Base-by-base conservation (phyloP, 1,139 yeast species). In the Pichia inconspicua region DNA sequence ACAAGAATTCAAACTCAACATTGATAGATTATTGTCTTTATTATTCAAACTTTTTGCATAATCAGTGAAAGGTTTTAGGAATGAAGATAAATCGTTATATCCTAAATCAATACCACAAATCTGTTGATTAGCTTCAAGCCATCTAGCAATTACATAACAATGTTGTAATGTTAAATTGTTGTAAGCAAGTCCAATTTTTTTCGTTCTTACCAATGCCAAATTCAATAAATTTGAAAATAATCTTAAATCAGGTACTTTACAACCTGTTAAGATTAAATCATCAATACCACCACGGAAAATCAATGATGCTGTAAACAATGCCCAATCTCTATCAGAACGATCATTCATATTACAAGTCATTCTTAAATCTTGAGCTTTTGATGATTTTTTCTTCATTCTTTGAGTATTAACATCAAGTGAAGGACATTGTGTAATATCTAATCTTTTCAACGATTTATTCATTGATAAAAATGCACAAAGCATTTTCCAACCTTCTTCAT, bases 271-370 rank as follows among this genome's bases (percentile, higher is more conserved):
- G 36, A 84, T 75, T 48, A 84, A 65, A 57, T 83, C 90, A 48
- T 80, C 87, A n/a, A 84, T 70, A 30, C 90, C 90, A 35, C 82
- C 83, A 53, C 87, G 69, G 2, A 80, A 79, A 14, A 82, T 77
- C 12, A 84, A 61, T 0, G 89, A 74, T 1, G 89, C 90, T 4
- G 82, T 80, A 53, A 84, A 70, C 41, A 84, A 65, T 25, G 82
- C 70, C 94, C 94, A 84, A 59, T 84, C 85, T 82, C 81, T 80
- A 51, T 83, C 90, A 9, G 81, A 72, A 56, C 94, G 69, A 48
- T 80, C 75, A 17, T 76, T 76, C 49, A 66, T 62, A 55, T 80
- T 78, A 55, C 82, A 74, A 19, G 62, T 61, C 94, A 84, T 84
- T 58, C 89, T 68, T 8, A 72, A 54, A 5, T 57, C 58, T 12